Base-by-base conservation (phyloP, 768 basidiomycete species). In the Tremella fuciformis region DNA sequence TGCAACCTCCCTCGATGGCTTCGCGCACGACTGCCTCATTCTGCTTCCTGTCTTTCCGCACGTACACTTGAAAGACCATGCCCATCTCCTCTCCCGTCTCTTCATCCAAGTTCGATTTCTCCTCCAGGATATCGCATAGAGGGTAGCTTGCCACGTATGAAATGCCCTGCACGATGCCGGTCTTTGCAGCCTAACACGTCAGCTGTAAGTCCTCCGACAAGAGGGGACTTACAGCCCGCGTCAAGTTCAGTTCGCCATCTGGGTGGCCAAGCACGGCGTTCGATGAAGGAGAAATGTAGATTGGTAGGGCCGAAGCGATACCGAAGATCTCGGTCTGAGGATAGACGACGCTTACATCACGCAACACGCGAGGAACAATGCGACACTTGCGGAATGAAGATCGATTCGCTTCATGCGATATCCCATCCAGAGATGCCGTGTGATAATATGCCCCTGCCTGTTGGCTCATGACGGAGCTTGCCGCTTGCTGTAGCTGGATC, bases 201-300 rank as follows among this genome's bases (percentile, higher is more conserved):
- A 56, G 58, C 59, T 21, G 8, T 18, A 8, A 19, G 13, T 11
- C 13, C 40, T 25, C 34, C 13, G 25, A 39, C 22, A 29, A 11
- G 26, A 50, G 11, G 48, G 15, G 15, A 62, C 70, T 62, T 44
- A 71, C 73, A 4, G 70, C 75, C 62, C 75, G 60, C 2, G 66
- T 69, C 16, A 76, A 85, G 73, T 91, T 93, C 42, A 71, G 56
- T 50, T 76, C 74, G 8, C 72, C 72, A 26, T 73, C 69, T 3
- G 91, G 91, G 73, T 97, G 92, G 0, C 91, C 92, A 0, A 92
- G 80, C 16, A 80, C 59, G 0, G 78, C 79, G 65, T 79, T 78
- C 1, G 79, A 79, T 0, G 79, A 75, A 0, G 80, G 79, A 1
- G 77, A 76, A 55, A 80, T 66, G 60, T 76, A 80, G 53, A 80